Evolutionary conservation across 805 yeast genomes (phyloP).

Genomic region (Kuraishia piskuri): DNA sequence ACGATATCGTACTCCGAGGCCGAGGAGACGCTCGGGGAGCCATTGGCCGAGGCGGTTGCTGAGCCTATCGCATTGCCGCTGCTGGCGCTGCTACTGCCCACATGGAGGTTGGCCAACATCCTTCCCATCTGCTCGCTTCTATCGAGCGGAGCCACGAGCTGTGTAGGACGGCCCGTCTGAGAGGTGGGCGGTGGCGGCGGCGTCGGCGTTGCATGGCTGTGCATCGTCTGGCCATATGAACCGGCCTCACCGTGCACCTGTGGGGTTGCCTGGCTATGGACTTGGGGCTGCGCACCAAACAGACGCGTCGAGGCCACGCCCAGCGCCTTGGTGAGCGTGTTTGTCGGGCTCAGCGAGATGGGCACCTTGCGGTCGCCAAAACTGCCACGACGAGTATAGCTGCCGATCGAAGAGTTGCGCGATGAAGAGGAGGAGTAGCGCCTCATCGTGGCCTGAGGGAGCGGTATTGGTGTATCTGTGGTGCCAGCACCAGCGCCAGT

Average conservation of each 20-base stretch:
- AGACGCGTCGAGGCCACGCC: constrained; percentile 78
- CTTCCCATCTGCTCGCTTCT: background rate
- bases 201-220: background rate
- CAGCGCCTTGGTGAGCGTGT: constrained; percentile 81
- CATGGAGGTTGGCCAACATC: background rate
- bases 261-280: too few species aligned
- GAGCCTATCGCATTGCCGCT: background rate
- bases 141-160: background rate
- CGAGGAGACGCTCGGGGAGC: constrained; percentile 14
- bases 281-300: constrained; percentile 43
- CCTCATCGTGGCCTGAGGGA: constrained; percentile 4
- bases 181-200: too few species aligned
- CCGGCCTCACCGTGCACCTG: too few species aligned
- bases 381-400: constrained; percentile 46
- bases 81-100: background rate
- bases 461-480: constrained; percentile 1
- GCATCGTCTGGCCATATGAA: too few species aligned
- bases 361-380: constrained; percentile 57
- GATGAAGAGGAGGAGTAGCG: constrained; percentile 28
- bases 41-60: background rate
- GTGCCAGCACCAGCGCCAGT: constrained; percentile 29
- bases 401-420: constrained; percentile 31
- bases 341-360: constrained; percentile 70
- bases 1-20: constrained; percentile 28
- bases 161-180: background rate